Conservation (phyloP, 2,329 filamentous ascomycete genomes). For the Pseudopyricularia cyperi region DNA sequence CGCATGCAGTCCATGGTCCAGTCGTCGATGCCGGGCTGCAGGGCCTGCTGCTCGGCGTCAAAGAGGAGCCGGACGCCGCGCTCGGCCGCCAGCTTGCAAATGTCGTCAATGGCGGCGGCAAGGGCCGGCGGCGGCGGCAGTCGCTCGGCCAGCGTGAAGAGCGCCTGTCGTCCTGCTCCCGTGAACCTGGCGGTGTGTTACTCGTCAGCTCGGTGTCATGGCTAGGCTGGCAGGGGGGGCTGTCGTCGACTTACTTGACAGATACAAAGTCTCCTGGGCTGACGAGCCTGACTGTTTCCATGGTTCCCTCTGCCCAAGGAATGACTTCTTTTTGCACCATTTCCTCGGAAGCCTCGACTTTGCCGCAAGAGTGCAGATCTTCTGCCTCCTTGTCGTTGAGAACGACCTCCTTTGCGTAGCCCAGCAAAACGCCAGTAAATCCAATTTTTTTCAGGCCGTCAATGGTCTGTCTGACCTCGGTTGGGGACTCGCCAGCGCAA, state of each 20-base stretch:
- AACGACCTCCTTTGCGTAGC: conserved; percentile 74
- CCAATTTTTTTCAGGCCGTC: conserved; percentile 57
- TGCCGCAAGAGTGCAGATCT: conserved; percentile 27
- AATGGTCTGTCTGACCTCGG: conserved; percentile 56
- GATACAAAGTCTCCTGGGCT: conserved; percentile 56
- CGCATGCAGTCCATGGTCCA: conserved; percentile 70
- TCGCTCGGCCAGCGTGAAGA: conserved; percentile 51
- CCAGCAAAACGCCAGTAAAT: conserved; percentile 71
- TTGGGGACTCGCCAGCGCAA: conserved; percentile 65
- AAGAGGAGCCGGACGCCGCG: conserved; percentile 66
- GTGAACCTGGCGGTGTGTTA: conserved; percentile 45
- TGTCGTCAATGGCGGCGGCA: conserved; percentile 54
- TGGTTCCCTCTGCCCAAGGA: conserved; percentile 60
- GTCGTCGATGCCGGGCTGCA: conserved; percentile 68
- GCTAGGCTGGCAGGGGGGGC: not conserved
- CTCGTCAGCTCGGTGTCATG: not conserved
- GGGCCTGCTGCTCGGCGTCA: conserved; percentile 70
- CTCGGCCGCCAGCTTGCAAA: conserved; percentile 59
- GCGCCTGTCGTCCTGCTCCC: conserved; percentile 63
- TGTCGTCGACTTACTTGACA: conserved; percentile 34
- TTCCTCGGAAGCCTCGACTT: conserved; percentile 33
- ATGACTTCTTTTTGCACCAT: conserved; percentile 46
- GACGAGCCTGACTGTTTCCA: conserved; percentile 62
- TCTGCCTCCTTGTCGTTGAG: conserved; percentile 40
- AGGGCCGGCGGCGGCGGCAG: conserved; percentile 52